phyloP scores from a whole-genome alignment of 73 alveolate species.

The Urostyla sp. region DNA sequence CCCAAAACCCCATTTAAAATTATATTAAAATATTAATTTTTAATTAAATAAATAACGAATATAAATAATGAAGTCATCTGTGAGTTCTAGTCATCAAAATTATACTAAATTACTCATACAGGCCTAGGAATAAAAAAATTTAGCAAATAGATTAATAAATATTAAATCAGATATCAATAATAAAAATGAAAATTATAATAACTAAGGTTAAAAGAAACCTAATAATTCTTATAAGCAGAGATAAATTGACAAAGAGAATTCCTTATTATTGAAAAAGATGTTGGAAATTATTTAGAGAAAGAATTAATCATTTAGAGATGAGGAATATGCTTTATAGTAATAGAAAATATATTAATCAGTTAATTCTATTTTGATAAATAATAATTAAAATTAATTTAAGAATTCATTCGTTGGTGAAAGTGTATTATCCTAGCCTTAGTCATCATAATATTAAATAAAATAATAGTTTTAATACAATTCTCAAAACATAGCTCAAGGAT shows the following conservation, averaged over 20 bases:
- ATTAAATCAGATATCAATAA: conserved; percentile 10
- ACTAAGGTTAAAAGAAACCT: neutral
- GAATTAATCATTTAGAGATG: conserved; percentile 16
- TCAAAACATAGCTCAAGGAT: neutral
- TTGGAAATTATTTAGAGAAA: conserved; percentile 21
- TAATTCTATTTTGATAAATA: neutral
- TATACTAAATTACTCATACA: conserved; percentile 22
- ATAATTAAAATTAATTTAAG: neutral
- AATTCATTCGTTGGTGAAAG: neutral
- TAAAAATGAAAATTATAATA: neutral
- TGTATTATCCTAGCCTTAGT: neutral
- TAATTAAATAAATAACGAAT: too few relatives aligned
- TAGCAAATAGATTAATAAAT: conserved; percentile 17
- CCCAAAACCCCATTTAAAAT: too few relatives aligned
- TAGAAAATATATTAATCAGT: neutral
- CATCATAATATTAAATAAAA: neutral
- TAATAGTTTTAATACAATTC: neutral
- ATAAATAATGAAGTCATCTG: too few relatives aligned
- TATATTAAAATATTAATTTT: too few relatives aligned
- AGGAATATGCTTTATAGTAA: neutral
- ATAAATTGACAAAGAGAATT: conserved; percentile 25
- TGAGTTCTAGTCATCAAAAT: too few relatives aligned
- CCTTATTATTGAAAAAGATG: conserved; percentile 16
- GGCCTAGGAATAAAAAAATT: conserved; percentile 34
- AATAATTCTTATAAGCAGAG: neutral